Percentiles rank a stretch among this genome's conserved stretches.
phyloP scores from a whole-genome alignment of 768 basidiomycete genomes.

The Fomitopsis pulvina region DNA sequence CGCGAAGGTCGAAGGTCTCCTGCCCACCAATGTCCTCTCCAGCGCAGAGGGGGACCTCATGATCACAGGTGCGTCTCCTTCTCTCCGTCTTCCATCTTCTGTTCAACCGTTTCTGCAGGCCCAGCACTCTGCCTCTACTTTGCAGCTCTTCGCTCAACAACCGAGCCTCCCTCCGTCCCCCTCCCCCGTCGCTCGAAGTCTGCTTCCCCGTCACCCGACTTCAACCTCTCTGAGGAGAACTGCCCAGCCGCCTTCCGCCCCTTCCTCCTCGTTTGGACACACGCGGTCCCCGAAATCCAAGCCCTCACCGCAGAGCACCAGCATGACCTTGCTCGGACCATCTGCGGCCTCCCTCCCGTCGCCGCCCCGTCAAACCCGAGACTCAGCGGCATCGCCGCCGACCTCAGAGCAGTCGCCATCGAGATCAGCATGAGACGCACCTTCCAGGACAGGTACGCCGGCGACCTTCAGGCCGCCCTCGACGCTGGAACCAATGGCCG shows the following conservation, averaged over 20 bases:
- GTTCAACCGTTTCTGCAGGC: slow-evolving; percentile 25
- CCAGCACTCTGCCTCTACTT: slow-evolving; percentile 83
- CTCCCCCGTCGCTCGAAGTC: slow-evolving; percentile 53
- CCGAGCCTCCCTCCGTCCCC: slow-evolving; percentile 74
- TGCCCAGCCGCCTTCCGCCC: slow-evolving; percentile 63
- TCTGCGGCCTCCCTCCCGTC: slow-evolving; percentile 54
- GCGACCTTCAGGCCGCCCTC: slow-evolving; percentile 72
- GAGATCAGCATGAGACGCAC: slow-evolving; percentile 81
- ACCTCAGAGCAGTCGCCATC: slow-evolving; percentile 79
- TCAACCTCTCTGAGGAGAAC: slow-evolving; percentile 57
- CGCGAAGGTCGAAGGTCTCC: slow-evolving; percentile 67
- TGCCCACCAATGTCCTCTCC: slow-evolving; percentile 67
- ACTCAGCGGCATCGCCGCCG: slow-evolving; percentile 63
- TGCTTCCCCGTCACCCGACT: slow-evolving; percentile 28
- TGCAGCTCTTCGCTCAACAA: slow-evolving; percentile 70
- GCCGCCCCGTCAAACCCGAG: slow-evolving; percentile 32
- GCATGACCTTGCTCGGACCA: slow-evolving; percentile 77
- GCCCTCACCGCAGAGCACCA: slow-evolving; percentile 54
- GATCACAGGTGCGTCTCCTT: slow-evolving; percentile 60
- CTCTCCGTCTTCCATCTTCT: neutral
- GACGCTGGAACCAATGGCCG: slow-evolving; percentile 46
- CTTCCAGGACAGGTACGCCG: slow-evolving; percentile 74
- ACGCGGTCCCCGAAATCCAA: slow-evolving; percentile 60
- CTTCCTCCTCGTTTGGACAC: slow-evolving; percentile 71
- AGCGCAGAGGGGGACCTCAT: slow-evolving; percentile 80